These are phyloP conservation scores for Cyanidioschyzon merolae DNA, from an alignment of 23 red algal species.

Conservation along the genomic window DNA sequence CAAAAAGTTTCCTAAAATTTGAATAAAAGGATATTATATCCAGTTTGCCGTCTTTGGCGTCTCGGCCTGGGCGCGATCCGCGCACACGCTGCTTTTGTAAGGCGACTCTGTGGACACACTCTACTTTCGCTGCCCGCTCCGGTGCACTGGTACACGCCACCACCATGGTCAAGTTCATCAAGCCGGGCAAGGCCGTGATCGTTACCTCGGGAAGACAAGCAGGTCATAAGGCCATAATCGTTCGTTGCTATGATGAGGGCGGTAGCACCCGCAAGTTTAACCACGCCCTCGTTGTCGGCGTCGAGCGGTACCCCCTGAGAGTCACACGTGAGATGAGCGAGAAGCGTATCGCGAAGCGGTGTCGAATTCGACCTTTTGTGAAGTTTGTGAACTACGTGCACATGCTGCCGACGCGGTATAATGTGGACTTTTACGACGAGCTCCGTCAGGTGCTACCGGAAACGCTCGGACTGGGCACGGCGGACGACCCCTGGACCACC, in stretches of 20 bases:
- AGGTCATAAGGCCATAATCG: constrained; percentile 87
- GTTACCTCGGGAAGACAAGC: constrained; percentile 68
- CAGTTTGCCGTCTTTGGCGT: no score
- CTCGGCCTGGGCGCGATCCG: no score
- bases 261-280: constrained; percentile 62
- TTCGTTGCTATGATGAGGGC: constrained; percentile 76
- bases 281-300: constrained; percentile 72
- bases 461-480: constrained; percentile 35
- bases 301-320: constrained; percentile 64
- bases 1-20: no score
- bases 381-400: constrained; percentile 87
- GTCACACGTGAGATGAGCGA: constrained; percentile 77
- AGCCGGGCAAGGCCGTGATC: constrained; percentile 84
- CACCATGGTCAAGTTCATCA: constrained; percentile 37
- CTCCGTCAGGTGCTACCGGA: constrained; percentile 44
- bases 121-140: no score
- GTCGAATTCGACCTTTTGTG: constrained; percentile 53
- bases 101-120: no score
- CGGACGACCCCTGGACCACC: background rate
- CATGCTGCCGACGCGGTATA: constrained; percentile 93
- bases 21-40: no score
- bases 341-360: constrained; percentile 59
- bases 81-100: no score
- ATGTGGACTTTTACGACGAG: constrained; percentile 56
- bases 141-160: no score